Base-by-base conservation (phyloP, 2,329 filamentous ascomycete genomes). In the Fusarium setosum region DNA sequence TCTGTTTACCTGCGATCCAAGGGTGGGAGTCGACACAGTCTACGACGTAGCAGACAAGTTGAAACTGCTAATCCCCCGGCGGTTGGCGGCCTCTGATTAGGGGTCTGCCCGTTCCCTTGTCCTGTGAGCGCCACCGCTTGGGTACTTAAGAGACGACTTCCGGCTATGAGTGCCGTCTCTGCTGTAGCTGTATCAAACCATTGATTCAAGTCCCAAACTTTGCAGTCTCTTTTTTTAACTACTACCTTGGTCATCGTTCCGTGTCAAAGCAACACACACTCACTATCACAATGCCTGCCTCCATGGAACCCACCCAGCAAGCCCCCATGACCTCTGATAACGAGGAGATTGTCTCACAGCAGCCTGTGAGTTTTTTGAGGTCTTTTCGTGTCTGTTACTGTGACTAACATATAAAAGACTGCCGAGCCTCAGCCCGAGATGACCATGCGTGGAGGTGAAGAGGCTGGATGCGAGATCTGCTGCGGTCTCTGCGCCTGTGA, bases 381-480 rank as follows among this genome's bases (percentile, higher is more conserved):
- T 29, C 26, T 17, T 29, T 13, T n/a, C n/a, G n/a, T n/a, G 41
- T 29, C 13, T 10, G 26, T 20, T 29, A n/a, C 24, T 20, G 17
- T 4, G 20, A 37, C 40, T 67, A 52, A 68, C 40, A 10, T 48
- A 23, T 48, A 50, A 50, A 60, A 80, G 79, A 35, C 73, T 48
- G 61, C 73, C 35, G 79, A 82, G 68, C 80, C 80, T 51, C 78
- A 81, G 59, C 78, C 79, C 54, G 76, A 81, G 31, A 79, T 82
- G 75, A 73, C 70, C 61, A 75, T 82, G 56, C 77, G 80, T 38
- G 80, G 80, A 69, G 80, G 80, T 65, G 80, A 82, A 65, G 80
- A 82, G 61, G 80, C 79, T 32, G 80, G 80, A 34, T 82, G 80
- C 58, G 80, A 82, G 68, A 70, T 82, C 61, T 82, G 80, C 75